Evolutionary conservation across 1,139 yeast species (phyloP).

Genomic region (Blastobotrys petasosporus): DNA sequence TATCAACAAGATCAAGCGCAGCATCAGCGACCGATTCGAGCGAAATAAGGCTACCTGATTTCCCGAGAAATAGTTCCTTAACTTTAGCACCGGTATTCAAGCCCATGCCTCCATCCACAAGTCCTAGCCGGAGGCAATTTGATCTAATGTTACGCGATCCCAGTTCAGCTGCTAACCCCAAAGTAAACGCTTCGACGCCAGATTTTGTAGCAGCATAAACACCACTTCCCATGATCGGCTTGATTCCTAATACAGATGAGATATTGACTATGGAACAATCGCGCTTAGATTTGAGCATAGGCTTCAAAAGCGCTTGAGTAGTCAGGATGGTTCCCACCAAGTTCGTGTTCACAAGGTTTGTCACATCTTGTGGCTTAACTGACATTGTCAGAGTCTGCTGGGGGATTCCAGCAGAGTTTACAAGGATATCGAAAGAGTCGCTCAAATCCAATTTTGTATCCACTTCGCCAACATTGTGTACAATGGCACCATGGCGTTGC

Average conservation of each 20-base stretch:
- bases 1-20: conserved; percentile 28
- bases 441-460: conserved; percentile 7
- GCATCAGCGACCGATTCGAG: conserved; percentile 33
- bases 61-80: conserved; percentile 17
- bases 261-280: conserved; percentile 52
- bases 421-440: conserved; percentile 40
- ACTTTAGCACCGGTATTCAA: conserved; percentile 17
- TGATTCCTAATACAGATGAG: conserved; percentile 61
- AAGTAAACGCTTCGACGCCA: conserved; percentile 60
- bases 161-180: conserved; percentile 58
- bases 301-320: conserved; percentile 43
- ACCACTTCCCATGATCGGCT: conserved; percentile 54
- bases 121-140: conserved; percentile 67
- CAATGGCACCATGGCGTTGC: conserved; percentile 47
- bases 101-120: conserved; percentile 72
- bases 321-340: conserved; percentile 60
- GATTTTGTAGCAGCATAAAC: conserved; percentile 80
- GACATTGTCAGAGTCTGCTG: conserved; percentile 52
- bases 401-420: conserved; percentile 81
- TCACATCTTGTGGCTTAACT: conserved; percentile 42
- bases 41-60: conserved; percentile 27
- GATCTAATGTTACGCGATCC: conserved; percentile 47
- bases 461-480: conserved; percentile 42
- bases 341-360: conserved; percentile 52
- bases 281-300: conserved; percentile 40